Evolutionary conservation across 306 rosid genomes (phyloP), one percentile per base, ranked within the genome.

Genomic region (Acacia crassicarpa): DNA sequence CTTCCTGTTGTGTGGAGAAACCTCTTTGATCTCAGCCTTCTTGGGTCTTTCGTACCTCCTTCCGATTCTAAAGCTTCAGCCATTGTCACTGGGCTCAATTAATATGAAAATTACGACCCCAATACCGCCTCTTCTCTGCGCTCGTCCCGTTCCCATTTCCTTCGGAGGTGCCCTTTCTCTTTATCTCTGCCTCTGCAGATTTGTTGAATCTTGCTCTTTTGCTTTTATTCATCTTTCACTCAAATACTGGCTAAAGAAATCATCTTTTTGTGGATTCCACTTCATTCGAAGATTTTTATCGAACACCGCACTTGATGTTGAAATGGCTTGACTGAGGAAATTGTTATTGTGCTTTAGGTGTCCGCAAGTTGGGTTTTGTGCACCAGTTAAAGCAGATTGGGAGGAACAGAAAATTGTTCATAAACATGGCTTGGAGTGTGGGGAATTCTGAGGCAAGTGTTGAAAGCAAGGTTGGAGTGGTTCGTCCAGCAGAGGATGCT

Each of bases 401-500:
- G 67, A 54, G 81, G n/a, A 72, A 74, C 43, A 67, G 59, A 40
- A 62, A 74, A 3, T 76, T 81, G 67, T 53, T 70, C 23, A 83
- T 65, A 72, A 78, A 40, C 67, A 89, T 86, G 95, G 80, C 83
- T 44, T 73, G 41, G 87, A 88, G 78, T 61, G 45, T 69, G 44
- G 85, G 79, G 49, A 84, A 81, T 23, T 66, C 78, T 56, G 82
- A 84, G 32, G 76, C 51, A 68, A 78, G 80, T 6, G 74, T 80
- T 56, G 91, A 81, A 77, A 78, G 80, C 20, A 84, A 79, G 65
- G 15, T 81, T 69, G 84, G 86, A 56, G 27, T 74, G 22, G 78
- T 88, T 85, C 83, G 77, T 41, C 86, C 88, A 30, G 93, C 93
- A 32, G 78, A 85, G 13, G 90, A 86, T 83, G 80, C 84, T 71